phyloP scores from a whole-genome alignment of 257 asterid species.

The Mentha longifolia region DNA sequence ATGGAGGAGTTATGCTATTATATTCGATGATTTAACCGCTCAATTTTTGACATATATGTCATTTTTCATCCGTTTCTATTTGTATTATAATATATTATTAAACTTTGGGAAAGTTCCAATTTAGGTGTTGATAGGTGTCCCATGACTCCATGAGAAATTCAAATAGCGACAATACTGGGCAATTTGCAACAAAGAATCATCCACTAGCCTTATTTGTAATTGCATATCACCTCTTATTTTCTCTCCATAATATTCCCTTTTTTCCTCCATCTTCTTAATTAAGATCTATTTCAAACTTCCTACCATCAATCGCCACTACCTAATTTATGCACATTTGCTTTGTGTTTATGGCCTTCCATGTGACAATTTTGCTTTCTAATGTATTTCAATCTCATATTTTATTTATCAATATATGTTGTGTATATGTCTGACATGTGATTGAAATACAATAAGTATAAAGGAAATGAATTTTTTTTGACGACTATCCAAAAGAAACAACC shows the following conservation, averaged over 20 bases:
- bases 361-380: neutral
- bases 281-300: neutral
- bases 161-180: slow-evolving; percentile 42
- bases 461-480: no score
- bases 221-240: slow-evolving; percentile 15
- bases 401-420: neutral
- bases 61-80: neutral
- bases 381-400: neutral
- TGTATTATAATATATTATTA: neutral
- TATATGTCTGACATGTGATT: neutral
- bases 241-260: slow-evolving; percentile 2
- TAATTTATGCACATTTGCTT: neutral
- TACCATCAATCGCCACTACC: neutral
- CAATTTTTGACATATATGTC: slow-evolving; percentile 3
- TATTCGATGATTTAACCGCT: neutral
- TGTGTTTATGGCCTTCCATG: slow-evolving; percentile 5
- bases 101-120: no score
- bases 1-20: no score
- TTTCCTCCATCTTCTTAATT: neutral
- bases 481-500: no score
- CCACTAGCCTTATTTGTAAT: slow-evolving; percentile 29
- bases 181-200: slow-evolving; percentile 40
- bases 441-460: no score
- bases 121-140: slow-evolving; percentile 13
- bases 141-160: slow-evolving; percentile 30